Percentiles rank a stretch among this genome's conserved stretches.
These are phyloP conservation scores for apple (Malus domestica) DNA, from an alignment of 306 rosid species.

Conservation along the genomic window ASM211411v1 NC_041805.1:17963501-17964000, in stretches of 20 bases:
- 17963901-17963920: background rate
- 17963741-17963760: background rate
- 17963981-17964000: background rate
- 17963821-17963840: background rate
- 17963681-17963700: rapidly evolving
- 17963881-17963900: no score
- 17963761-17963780: background rate
- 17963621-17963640: background rate
- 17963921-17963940: background rate
- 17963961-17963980: conserved; percentile 14
- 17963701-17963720: background rate
- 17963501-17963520: no score
- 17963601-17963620: background rate
- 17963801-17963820: background rate
- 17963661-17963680: no score
- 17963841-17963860: background rate
- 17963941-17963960: background rate
- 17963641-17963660: no score
- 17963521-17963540: no score
- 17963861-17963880: background rate
- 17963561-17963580: background rate
- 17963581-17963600: background rate
- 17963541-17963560: no score
- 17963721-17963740: background rate
- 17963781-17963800: background rate